These are phyloP conservation scores for Chalaropsis ovoidea DNA, from an alignment of 2,329 filamentous ascomycete genomes.

Conservation along the genomic window DNA sequence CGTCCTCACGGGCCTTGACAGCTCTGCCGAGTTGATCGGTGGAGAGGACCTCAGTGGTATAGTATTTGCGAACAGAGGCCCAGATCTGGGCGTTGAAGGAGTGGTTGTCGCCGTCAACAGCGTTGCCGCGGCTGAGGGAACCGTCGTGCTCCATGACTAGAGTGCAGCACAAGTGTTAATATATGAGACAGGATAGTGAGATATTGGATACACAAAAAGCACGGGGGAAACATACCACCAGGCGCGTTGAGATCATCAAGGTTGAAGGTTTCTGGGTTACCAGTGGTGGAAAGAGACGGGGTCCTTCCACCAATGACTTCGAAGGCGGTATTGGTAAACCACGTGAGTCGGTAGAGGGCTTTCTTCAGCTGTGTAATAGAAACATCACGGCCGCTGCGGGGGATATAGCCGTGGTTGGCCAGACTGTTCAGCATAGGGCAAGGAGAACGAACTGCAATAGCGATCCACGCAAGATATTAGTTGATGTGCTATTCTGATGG, in stretches of 20 bases:
- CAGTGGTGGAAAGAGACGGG: slow-evolving; percentile 29
- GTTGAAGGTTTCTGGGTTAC: slow-evolving; percentile 30
- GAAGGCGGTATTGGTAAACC: slow-evolving; percentile 27
- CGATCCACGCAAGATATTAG: not conserved
- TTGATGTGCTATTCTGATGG: not conserved
- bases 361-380: slow-evolving; percentile 18
- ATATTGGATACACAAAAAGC: not conserved
- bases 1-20: slow-evolving; percentile 29
- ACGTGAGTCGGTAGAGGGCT: slow-evolving; percentile 22
- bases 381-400: slow-evolving; percentile 26
- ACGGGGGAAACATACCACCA: slow-evolving; percentile 20
- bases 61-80: slow-evolving; percentile 27
- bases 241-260: slow-evolving; percentile 30
- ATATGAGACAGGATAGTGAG: not conserved
- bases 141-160: slow-evolving; percentile 34
- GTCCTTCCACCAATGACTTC: slow-evolving; percentile 26
- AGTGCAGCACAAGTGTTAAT: not conserved
- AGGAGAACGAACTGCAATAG: slow-evolving; percentile 25
- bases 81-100: slow-evolving; percentile 30
- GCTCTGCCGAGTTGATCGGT: slow-evolving; percentile 30
- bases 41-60: slow-evolving; percentile 28
- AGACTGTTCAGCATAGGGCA: slow-evolving; percentile 29
- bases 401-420: slow-evolving; percentile 28
- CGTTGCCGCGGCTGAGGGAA: slow-evolving; percentile 31
- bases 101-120: slow-evolving; percentile 31